These are phyloP conservation scores for Camptophora hylomeconis DNA, from an alignment of 2,329 filamentous ascomycete species.

Conservation along the genomic window DNA sequence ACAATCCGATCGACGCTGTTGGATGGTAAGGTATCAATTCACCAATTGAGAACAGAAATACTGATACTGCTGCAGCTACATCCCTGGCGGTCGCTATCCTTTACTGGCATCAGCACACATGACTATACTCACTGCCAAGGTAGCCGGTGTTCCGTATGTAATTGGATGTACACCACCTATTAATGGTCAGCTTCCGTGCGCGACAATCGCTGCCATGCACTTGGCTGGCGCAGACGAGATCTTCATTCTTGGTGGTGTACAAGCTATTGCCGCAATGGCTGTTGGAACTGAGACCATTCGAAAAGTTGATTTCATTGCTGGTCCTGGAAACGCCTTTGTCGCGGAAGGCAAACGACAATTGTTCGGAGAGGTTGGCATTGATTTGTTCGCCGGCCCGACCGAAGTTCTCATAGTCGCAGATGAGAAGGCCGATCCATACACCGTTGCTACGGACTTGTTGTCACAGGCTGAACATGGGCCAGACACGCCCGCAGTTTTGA, in stretches of 20 bases:
- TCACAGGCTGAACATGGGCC: conserved; percentile 41
- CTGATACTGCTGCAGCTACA: conserved; percentile 23
- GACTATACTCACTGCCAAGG: conserved; percentile 43
- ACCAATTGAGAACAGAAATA: not conserved
- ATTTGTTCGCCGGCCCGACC: conserved; percentile 41
- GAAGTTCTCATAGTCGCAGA: conserved; percentile 41
- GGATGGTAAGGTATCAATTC: conserved; percentile 26
- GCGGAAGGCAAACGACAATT: conserved; percentile 42
- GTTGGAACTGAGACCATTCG: conserved; percentile 35
- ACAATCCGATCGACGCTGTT: conserved; percentile 34
- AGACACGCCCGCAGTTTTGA: conserved; percentile 37
- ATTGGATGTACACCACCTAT: conserved; percentile 41
- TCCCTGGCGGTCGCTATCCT: conserved; percentile 40
- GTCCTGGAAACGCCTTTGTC: conserved; percentile 42
- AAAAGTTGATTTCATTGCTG: conserved; percentile 41
- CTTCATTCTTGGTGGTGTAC: conserved; percentile 38
- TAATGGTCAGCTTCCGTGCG: conserved; percentile 32
- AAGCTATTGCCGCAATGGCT: conserved; percentile 41
- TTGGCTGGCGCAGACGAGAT: conserved; percentile 39
- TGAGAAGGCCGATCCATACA: conserved; percentile 32
- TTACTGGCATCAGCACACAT: conserved; percentile 42
- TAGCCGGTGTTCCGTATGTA: conserved; percentile 38
- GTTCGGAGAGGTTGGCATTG: conserved; percentile 42
- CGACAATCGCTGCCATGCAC: conserved; percentile 39
- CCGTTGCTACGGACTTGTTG: conserved; percentile 33